Conservation (phyloP, 2,329 filamentous ascomycete genomes). For the Alternaria angustiovoidea region DNA sequence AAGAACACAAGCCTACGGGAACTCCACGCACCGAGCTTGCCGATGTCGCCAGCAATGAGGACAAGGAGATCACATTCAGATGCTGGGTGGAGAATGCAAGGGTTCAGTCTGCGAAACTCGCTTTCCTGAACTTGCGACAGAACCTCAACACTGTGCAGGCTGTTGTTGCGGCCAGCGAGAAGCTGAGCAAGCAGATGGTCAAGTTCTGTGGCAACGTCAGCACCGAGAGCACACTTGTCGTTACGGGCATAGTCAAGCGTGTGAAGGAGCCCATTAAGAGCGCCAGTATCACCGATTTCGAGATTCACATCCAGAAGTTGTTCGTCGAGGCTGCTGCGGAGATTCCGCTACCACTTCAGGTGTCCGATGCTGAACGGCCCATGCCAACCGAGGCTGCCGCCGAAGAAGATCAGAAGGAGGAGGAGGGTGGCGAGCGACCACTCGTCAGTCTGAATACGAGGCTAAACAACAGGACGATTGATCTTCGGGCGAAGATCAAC, state of each 20-base stretch:
- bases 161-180: constrained; percentile 70
- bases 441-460: constrained; percentile 83
- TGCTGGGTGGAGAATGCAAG: constrained; percentile 88
- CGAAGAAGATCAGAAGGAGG: constrained; percentile 58
- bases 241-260: constrained; percentile 82
- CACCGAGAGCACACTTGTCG: constrained; percentile 81
- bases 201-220: constrained; percentile 83
- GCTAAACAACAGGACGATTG: constrained; percentile 90
- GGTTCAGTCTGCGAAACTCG: constrained; percentile 89
- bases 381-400: constrained; percentile 58
- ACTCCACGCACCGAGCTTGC: constrained; percentile 68
- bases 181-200: constrained; percentile 85
- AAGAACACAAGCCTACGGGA: constrained; percentile 59
- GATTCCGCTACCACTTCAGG: constrained; percentile 67
- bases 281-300: constrained; percentile 78
- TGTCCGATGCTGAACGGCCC: constrained; percentile 61
- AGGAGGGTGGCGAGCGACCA: constrained; percentile 66
- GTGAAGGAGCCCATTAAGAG: constrained; percentile 89
- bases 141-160: constrained; percentile 82
- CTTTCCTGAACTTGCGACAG: constrained; percentile 85
- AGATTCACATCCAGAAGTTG: constrained; percentile 88
- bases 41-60: constrained; percentile 42
- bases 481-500: constrained; percentile 89
- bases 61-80: constrained; percentile 71
- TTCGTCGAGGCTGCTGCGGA: constrained; percentile 76